Evolutionary conservation across 805 yeast genomes (phyloP), one percentile per base, ranked within the genome.

Genomic region (Maudiozyma bulderi): DNA sequence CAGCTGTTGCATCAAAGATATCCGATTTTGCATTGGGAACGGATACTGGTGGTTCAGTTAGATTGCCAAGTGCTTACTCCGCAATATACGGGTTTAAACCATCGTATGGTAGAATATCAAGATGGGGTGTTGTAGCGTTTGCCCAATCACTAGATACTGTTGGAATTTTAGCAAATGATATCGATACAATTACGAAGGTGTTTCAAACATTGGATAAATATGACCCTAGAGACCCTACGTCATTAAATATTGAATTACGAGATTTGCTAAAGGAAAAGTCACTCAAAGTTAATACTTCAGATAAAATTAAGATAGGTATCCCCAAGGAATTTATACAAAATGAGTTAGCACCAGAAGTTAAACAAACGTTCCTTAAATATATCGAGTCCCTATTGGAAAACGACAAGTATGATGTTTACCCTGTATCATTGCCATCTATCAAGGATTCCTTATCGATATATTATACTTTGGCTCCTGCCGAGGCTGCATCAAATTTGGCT

Each of bases 101-200:
- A 0, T 75, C 93, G 0, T 93, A 93, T 64, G 99, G 99, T 0
- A 73, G 96, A 38, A 70, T 93, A 2, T 89, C 97, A 0, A 71
- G 99, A 49, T 82, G 87, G 81, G 99, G 99, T 2, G 87, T 93
- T 8, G 70, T 90, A 3, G 81, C 96, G 0, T 91, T 90, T 67
- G 96, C 97, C 1, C 98, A 95, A 66, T 82, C 91, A 39, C 72
- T 93, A 47, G 99, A 93, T 62, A 90, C 98, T 0, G 96, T 93
- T 1, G 99, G 99, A 0, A 75, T 95, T 1, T 48, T 90, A 33
- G 70, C 90, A 0, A 73, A 72, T 13, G 70, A 76, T 32, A 53
- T 85, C 6, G 65, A 62, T 0, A 57, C 67, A 0, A 55, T 85
- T 2, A 59, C 65, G 30, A 59, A 63, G 13, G 86, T 82, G 0